Percentiles rank a stretch among this genome's conserved stretches.
Evolutionary conservation across 176 grass and related monocot genomes (phyloP).

Genomic region (Panicum miliaceum): DNA sequence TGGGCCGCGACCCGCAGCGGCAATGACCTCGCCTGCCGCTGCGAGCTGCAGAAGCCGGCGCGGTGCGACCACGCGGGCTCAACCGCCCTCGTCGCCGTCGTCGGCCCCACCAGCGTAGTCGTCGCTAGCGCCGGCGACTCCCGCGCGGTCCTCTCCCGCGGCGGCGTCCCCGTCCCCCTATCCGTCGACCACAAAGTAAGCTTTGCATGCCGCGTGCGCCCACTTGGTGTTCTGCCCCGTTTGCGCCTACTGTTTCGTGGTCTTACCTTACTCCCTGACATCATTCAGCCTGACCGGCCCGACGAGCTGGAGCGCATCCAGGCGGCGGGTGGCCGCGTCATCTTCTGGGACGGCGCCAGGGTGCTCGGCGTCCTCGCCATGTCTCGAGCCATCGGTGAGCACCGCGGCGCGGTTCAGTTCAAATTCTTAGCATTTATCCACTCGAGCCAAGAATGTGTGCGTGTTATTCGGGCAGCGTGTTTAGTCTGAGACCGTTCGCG

Average conservation of each 20-base stretch:
- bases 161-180: slow-evolving; percentile 57
- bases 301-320: slow-evolving; percentile 71
- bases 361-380: slow-evolving; percentile 80
- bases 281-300: slow-evolving; percentile 60
- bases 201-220: neutral
- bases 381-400: slow-evolving; percentile 76
- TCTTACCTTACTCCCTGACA: neutral
- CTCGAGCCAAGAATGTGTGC: neutral
- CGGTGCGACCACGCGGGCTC: slow-evolving; percentile 69
- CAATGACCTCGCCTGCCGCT: slow-evolving; percentile 51
- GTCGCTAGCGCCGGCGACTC: slow-evolving; percentile 80
- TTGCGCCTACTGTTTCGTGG: neutral
- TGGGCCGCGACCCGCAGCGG: slow-evolving; percentile 14
- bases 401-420: neutral
- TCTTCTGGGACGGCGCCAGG: slow-evolving; percentile 72
- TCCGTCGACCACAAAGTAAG: slow-evolving; percentile 74
- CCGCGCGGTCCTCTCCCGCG: slow-evolving; percentile 60
- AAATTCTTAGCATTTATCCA: neutral
- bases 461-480: neutral
- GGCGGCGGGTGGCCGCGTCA: slow-evolving; percentile 61
- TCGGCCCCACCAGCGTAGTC: slow-evolving; percentile 52
- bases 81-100: slow-evolving; percentile 59
- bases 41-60: slow-evolving; percentile 51
- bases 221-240: neutral
- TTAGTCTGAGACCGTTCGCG: neutral